These are phyloP conservation scores for Erodium maritimum DNA, from an alignment of 345 rosid species.

Conservation along the genomic window DNA sequence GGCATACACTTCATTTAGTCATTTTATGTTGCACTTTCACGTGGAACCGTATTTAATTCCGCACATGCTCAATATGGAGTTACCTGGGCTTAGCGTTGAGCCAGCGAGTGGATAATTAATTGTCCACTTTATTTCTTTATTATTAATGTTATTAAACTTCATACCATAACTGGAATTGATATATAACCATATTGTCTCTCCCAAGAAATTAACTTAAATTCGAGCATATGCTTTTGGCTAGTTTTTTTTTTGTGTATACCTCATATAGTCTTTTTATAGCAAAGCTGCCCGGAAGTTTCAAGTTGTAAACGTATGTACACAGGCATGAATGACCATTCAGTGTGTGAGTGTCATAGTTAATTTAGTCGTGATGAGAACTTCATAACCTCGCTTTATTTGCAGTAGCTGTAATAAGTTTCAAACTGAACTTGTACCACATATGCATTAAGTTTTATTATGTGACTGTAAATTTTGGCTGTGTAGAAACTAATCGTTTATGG, in stretches of 20 bases:
- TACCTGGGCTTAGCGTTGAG: not conserved
- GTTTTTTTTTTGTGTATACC: too few relatives aligned
- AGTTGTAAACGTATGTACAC: not conserved
- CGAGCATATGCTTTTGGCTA: too few relatives aligned
- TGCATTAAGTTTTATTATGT: not conserved
- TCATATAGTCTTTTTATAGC: not conserved
- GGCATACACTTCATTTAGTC: not conserved
- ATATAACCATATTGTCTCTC: not conserved
- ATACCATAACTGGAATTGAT: not conserved
- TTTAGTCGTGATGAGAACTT: not conserved
- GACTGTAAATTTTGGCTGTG: not conserved
- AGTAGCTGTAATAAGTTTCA: not conserved
- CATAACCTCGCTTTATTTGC: not conserved
- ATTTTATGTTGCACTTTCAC: not conserved
- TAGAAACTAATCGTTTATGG: not conserved
- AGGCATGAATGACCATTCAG: not conserved
- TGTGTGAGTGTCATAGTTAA: not conserved
- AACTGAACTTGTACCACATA: not conserved
- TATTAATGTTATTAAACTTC: not conserved
- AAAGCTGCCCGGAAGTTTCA: not conserved
- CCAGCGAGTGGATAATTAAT: not conserved
- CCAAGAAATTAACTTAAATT: too few relatives aligned
- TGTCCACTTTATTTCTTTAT: not conserved
- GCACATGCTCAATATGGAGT: not conserved
- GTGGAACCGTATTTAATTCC: not conserved